Evolutionary conservation across 2,329 filamentous ascomycete species (phyloP).

Genomic region (Cryphonectria naterciae): DNA sequence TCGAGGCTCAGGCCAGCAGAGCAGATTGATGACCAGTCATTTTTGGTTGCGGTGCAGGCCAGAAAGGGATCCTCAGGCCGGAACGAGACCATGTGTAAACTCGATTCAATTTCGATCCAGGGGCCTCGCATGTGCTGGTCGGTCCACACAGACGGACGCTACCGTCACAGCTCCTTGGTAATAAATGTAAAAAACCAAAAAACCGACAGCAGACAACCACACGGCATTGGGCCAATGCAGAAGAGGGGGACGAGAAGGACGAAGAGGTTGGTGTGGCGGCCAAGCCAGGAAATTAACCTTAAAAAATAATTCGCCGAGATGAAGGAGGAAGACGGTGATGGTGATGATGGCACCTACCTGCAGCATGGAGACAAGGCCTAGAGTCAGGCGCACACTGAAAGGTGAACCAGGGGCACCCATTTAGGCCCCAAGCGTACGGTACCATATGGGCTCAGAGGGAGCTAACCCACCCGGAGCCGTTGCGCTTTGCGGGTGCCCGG

Average conservation of each 20-base stretch:
- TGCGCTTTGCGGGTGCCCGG: not conserved
- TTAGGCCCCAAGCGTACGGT: too few relatives aligned
- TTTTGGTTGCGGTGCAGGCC: not conserved
- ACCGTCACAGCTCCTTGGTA: not conserved
- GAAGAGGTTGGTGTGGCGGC: not conserved
- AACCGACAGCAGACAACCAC: too few relatives aligned
- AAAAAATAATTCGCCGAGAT: not conserved
- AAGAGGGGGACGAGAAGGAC: too few relatives aligned
- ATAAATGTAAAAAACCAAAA: too few relatives aligned
- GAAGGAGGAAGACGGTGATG: not conserved
- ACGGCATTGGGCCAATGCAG: not conserved
- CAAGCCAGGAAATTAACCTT: not conserved
- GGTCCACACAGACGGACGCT: not conserved
- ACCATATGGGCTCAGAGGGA: not conserved
- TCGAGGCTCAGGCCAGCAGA: not conserved
- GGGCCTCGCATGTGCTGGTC: not conserved
- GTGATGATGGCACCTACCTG: too few relatives aligned
- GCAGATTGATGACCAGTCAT: not conserved
- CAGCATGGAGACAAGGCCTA: too few relatives aligned
- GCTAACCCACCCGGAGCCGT: not conserved
- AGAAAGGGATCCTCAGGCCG: not conserved
- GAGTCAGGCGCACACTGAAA: too few relatives aligned
- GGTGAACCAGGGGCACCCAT: too few relatives aligned
- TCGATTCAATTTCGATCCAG: slow-evolving; percentile 1
- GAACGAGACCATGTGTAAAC: not conserved